Evolutionary conservation across 192 early-diverging fungal species (phyloP).

Genomic region (Podila clonocystis): DNA sequence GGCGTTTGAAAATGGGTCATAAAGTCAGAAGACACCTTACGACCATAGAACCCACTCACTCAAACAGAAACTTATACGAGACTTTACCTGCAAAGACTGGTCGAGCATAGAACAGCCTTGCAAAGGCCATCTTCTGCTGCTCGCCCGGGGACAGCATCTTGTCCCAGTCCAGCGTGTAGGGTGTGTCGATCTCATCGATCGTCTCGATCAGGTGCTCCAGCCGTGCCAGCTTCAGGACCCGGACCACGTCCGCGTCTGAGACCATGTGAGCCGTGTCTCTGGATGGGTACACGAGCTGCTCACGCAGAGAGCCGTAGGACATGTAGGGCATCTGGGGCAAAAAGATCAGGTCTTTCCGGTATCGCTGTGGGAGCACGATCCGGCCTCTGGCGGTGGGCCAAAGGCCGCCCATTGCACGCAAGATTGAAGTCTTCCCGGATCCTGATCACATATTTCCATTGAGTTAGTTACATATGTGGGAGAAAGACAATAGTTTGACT

Average conservation of each 20-base stretch:
- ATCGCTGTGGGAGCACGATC: constrained; percentile 64
- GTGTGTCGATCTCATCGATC: constrained; percentile 54
- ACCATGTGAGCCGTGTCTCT: constrained; percentile 34
- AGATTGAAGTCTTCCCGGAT: constrained; percentile 83
- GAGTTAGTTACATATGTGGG: too few relatives aligned
- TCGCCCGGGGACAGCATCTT: constrained; percentile 82
- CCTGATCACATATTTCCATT: constrained; percentile 17
- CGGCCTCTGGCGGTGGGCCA: constrained; percentile 70
- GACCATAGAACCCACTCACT: constrained; percentile 3
- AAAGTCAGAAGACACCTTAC: constrained; percentile 11
- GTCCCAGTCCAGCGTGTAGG: constrained; percentile 66
- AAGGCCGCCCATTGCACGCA: constrained; percentile 80
- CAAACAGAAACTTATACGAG: neutral
- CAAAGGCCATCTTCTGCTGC: constrained; percentile 76
- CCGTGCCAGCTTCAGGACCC: constrained; percentile 44
- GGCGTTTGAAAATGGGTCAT: neutral
- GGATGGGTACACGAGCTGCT: constrained; percentile 21
- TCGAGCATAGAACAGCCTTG: constrained; percentile 71
- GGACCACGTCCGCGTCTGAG: constrained; percentile 55
- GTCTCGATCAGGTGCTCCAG: constrained; percentile 51
- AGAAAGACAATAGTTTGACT: too few relatives aligned
- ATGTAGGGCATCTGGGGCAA: constrained; percentile 33
- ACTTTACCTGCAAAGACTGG: constrained; percentile 77
- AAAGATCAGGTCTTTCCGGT: constrained; percentile 31
- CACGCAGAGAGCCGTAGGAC: constrained; percentile 24